Evolutionary conservation across 2,329 filamentous ascomycete genomes (phyloP), one percentile per base, ranked within the genome.

Genomic region (Colletotrichum spaethianum): DNA sequence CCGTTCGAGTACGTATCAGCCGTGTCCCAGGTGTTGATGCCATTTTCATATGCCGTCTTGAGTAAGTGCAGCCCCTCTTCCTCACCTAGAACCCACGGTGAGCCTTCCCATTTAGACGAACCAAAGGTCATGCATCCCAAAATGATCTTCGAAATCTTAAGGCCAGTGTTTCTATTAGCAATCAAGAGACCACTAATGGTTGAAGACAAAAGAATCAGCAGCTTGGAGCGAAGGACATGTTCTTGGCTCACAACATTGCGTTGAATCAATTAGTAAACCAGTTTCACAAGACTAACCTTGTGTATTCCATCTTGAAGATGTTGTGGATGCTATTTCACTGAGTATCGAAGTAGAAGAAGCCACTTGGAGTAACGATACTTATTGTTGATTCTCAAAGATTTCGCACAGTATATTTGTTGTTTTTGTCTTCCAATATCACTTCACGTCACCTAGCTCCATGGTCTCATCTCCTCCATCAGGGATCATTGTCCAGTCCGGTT

Each of bases 1-100:
- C 92, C 92, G 76, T 93, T 90, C 16, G 86, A 89, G 80, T 91
- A 90, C 38, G 85, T 83, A 74, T 91, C 87, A 20, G 89, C 88
- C 56, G 85, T 87, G 70, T 86, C 83, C 80, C 82, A 85, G 0
- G 83, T 85, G 70, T 84, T 85, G 67, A 85, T 83, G 16, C 83
- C 83, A 2, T 73, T 65, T 42, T 85, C 82, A 40, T 79, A 85
- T 1, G 83, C 82, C 6, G 77, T 75, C 72, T 85, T 83, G 50
- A 85, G 77, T 3, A 85, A 63, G 3, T 78, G 74, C 5, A 86
- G 72, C 1, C 80, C 78, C n/a, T 82, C 78, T 18, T 80, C 78
- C 67, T 84, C 81, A 1, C 77, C 75, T 16, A 80, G 75, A 2
- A 73, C 80, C 83, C 81, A 83, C 59, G 63, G 82, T 53, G 2